These are phyloP conservation scores for Backusella liffmaniae DNA, from an alignment of 192 early-diverging fungal species.

Conservation along the genomic window DNA sequence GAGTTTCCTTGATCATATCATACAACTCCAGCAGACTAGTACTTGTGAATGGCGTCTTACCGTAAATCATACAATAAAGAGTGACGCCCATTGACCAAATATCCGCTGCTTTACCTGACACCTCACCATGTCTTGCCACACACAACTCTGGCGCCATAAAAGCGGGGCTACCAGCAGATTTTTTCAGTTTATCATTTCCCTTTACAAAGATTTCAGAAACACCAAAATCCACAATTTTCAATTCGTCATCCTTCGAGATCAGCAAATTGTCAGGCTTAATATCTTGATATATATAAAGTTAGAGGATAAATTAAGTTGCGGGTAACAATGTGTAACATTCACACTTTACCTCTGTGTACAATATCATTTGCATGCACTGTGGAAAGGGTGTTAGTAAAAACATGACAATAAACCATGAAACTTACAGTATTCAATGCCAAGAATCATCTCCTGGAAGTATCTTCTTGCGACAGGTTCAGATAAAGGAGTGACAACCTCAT, in stretches of 20 bases:
- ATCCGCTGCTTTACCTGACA: conserved; percentile 76
- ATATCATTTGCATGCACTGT: conserved; percentile 92
- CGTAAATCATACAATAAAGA: conserved; percentile 82
- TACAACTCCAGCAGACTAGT: conserved; percentile 76
- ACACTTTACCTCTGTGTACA: conserved; percentile 69
- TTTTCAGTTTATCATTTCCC: conserved; percentile 68
- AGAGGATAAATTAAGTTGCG: background rate
- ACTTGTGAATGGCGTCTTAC: conserved; percentile 79
- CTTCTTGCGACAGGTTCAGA: conserved; percentile 56
- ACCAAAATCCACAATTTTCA: conserved; percentile 98
- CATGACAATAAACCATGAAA: background rate
- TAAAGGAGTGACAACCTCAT: conserved; percentile 51
- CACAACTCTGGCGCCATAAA: conserved; percentile 83
- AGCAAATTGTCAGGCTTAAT: conserved; percentile 96
- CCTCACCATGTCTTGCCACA: conserved; percentile 61
- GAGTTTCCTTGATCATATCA: conserved; percentile 66
- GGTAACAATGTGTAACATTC: background rate
- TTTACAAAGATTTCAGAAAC: conserved; percentile 89
- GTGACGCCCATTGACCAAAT: conserved; percentile 91
- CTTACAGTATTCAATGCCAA: conserved; percentile 95
- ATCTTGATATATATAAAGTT: conserved; percentile 34
- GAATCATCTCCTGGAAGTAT: conserved; percentile 83
- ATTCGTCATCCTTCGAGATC: conserved; percentile 64
- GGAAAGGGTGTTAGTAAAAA: background rate
- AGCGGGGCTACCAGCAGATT: conserved; percentile 87